phyloP scores from a whole-genome alignment of 169 alveolate genomes.

The Amoebophrya sp. region DNA sequence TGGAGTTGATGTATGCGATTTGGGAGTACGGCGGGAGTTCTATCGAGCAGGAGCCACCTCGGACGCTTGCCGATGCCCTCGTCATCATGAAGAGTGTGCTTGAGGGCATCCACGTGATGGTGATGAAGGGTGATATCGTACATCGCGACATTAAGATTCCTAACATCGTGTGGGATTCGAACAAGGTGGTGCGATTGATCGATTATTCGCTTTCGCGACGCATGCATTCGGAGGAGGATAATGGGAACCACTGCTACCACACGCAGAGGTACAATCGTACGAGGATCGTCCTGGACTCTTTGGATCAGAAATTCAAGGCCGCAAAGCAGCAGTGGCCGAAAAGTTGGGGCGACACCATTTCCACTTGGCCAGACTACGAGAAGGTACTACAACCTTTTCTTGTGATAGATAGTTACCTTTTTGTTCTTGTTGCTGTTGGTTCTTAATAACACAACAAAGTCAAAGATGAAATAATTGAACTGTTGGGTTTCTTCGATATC shows the following conservation, averaged over 20 bases:
- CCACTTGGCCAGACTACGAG: no score
- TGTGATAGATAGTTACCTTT: no score
- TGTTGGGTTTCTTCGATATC: no score
- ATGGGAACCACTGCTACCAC: not conserved
- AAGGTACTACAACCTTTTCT: no score
- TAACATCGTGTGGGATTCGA: not conserved
- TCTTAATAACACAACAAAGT: no score
- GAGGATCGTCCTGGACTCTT: not conserved
- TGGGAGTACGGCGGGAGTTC: conserved; percentile 24
- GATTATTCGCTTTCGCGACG: not conserved
- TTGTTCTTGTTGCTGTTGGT: no score
- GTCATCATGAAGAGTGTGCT: not conserved
- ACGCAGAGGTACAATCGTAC: conserved; percentile 7
- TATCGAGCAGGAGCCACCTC: conserved; percentile 1
- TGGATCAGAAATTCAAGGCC: no score
- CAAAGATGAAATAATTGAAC: no score
- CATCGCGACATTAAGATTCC: conserved; percentile 23
- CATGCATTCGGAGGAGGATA: not conserved
- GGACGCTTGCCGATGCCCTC: not conserved
- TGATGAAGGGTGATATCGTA: not conserved
- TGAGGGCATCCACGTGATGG: not conserved
- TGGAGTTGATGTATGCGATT: not conserved
- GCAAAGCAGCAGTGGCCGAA: no score
- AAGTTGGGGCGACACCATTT: no score
- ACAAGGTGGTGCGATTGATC: conserved; percentile 11